These are phyloP conservation scores for Calonectria montana DNA, from an alignment of 2,329 filamentous ascomycete genomes.

Conservation along the genomic window DNA sequence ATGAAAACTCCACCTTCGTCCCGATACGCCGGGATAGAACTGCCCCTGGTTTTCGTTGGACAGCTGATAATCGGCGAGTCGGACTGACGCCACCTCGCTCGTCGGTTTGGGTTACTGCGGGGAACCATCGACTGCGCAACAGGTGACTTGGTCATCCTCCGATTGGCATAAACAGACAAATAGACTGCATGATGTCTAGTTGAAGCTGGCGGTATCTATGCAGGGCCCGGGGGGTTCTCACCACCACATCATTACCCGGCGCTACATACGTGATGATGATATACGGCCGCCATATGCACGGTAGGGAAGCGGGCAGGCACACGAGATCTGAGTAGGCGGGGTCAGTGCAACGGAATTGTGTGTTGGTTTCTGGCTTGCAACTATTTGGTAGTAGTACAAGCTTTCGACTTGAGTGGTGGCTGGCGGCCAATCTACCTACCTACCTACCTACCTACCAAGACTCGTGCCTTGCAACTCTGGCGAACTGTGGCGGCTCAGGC, in stretches of 20 bases:
- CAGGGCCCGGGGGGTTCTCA: not conserved
- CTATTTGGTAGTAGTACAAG: not conserved
- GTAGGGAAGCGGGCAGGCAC: not conserved
- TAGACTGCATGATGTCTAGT: not conserved
- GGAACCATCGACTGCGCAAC: not conserved
- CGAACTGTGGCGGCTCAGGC: not conserved
- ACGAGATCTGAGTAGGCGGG: not conserved
- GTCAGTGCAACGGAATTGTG: not conserved
- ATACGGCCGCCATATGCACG: not conserved
- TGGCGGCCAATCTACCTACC: not conserved
- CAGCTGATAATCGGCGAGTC: not conserved
- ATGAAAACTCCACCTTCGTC: not conserved
- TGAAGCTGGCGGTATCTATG: not conserved
- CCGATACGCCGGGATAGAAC: not conserved
- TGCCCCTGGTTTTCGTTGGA: not conserved
- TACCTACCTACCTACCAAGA: too few species aligned
- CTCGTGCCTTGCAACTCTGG: too few species aligned
- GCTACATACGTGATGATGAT: not conserved
- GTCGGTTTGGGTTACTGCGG: not conserved
- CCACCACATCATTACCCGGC: not conserved
- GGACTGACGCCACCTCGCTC: not conserved
- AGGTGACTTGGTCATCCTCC: not conserved
- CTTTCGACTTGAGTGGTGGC: not conserved
- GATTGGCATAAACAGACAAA: not conserved
- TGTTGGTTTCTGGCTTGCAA: not conserved